Evolutionary conservation across 164 flowering plant genomes (phyloP), one percentile per base, ranked within the genome.

Genomic region (Buxus sempervirens): DNA sequence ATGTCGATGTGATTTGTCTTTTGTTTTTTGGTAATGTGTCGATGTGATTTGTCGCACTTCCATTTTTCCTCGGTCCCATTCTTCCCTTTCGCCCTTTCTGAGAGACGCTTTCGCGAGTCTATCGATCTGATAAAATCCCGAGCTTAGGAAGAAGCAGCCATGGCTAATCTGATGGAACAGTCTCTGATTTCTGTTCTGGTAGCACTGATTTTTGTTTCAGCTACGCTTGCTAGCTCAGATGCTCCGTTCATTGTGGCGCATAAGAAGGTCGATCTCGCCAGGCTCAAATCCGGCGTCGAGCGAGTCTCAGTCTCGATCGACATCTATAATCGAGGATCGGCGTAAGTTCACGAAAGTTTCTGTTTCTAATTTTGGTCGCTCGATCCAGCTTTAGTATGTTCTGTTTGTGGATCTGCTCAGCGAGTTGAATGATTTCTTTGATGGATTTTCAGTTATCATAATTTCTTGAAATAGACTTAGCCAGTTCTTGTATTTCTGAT

Each of bases 261-360:
- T 85, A 94, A 94, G 93, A 94, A 94, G 80, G 93, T 89, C 56
- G 65, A 83, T 45, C 86, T 90, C 65, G 81, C 73, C 73, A 75
- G 88, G 63, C 89, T 88, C 81, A 90, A 88, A 70, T 79, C 96
- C 64, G 98, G 96, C 62, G 74, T 79, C 69, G 97, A 94, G 58
- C 86, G 86, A 53, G 85, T 94, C 78, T 76, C 87, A 55, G 96
- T 94, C 73, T 70, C 97, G 67, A 84, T 94, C 75, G 96, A 94
- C 71, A 79, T 94, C 77, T 91, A 88, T 86, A 94, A 90, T 24
- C 85, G 82, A 73, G 98, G 98, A 85, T 79, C 88, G 27, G 81
- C 86, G 98, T 93, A 82, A 7, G 79, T 70, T 9, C 48, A 23
- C 32, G n/a, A 54, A 0, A 5, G 15, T 65, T 22, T 6, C 24